phyloP scores from a whole-genome alignment of 768 basidiomycete species.

The Mycena albidolilacea region DNA sequence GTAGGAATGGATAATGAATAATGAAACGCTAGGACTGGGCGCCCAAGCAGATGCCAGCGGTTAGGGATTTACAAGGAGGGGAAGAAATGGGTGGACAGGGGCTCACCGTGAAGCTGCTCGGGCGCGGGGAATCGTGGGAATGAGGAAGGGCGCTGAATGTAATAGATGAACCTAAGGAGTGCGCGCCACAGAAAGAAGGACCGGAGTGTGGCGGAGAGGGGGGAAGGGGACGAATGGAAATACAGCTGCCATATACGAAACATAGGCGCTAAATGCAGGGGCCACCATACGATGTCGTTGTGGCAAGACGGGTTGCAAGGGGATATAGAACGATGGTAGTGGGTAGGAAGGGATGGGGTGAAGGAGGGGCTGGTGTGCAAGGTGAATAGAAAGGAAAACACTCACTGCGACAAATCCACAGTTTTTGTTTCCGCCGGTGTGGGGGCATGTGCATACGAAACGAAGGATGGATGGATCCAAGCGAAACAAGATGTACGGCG shows the following conservation, averaged over 20 bases:
- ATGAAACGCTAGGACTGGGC: too few species aligned
- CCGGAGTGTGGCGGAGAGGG: conserved; percentile 1
- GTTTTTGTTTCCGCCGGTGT: not conserved
- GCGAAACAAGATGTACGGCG: not conserved
- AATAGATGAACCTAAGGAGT: conserved; percentile 3
- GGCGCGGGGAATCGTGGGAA: conserved; percentile 10
- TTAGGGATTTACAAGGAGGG: too few species aligned
- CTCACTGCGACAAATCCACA: conserved; percentile 2
- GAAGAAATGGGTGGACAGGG: not conserved
- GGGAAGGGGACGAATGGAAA: conserved; percentile 1
- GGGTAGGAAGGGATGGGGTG: not conserved
- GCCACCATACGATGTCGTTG: not conserved
- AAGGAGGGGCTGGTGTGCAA: not conserved
- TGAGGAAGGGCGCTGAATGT: conserved; percentile 6
- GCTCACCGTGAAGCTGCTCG: conserved; percentile 4
- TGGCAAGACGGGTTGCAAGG: not conserved
- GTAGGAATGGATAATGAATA: too few species aligned
- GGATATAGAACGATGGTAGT: conserved; percentile 2
- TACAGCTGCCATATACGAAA: not conserved
- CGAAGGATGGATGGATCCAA: conserved; percentile 1
- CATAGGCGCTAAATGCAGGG: conserved; percentile 1
- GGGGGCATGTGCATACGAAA: not conserved
- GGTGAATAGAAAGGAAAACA: conserved; percentile 9
- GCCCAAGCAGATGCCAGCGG: too few species aligned
- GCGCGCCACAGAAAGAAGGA: conserved; percentile 12